These are phyloP conservation scores for Platanthera guangdongensis DNA, from an alignment of 106 monocot species.

Conservation along the genomic window DNA sequence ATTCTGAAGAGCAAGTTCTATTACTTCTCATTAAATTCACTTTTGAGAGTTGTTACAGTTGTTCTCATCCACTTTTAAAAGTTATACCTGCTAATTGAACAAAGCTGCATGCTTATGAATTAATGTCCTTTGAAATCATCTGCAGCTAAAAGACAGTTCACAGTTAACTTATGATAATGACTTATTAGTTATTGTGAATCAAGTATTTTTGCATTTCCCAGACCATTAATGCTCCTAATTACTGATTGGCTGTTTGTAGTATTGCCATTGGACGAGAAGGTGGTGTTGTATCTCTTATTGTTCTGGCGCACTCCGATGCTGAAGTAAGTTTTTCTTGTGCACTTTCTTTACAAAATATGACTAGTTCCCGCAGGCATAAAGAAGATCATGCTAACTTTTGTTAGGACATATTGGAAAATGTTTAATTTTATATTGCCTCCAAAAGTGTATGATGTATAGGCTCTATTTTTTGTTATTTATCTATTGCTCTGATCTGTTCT, in stretches of 20 bases:
- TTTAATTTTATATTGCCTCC: not conserved
- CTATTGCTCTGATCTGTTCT: not conserved
- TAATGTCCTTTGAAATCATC: not conserved
- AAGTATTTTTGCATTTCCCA: not conserved
- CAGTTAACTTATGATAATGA: not conserved
- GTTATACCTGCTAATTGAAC: not conserved
- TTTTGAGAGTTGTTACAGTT: not conserved
- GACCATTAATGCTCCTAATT: not conserved
- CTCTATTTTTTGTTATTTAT: not conserved
- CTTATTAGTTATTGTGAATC: not conserved
- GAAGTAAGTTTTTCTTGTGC: conserved; percentile 17
- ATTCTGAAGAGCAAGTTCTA: not conserved
- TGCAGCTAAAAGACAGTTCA: not conserved
- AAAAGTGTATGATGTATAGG: not conserved
- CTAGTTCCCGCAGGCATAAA: not conserved
- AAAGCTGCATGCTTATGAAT: not conserved
- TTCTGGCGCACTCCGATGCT: conserved; percentile 45
- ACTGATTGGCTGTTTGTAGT: not conserved
- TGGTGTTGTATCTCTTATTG: conserved; percentile 59
- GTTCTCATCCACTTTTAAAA: not conserved
- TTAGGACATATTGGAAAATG: not conserved
- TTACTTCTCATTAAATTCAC: not conserved
- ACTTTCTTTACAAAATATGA: not conserved
- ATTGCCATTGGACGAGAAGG: conserved; percentile 59
- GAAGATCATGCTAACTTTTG: not conserved